A percentile compares a stretch with the other conserved stretches of the same genome.
These are phyloP conservation scores for Colletotrichum limetticola DNA, from an alignment of 2,329 filamentous ascomycete genomes.

Conservation along the genomic window DNA sequence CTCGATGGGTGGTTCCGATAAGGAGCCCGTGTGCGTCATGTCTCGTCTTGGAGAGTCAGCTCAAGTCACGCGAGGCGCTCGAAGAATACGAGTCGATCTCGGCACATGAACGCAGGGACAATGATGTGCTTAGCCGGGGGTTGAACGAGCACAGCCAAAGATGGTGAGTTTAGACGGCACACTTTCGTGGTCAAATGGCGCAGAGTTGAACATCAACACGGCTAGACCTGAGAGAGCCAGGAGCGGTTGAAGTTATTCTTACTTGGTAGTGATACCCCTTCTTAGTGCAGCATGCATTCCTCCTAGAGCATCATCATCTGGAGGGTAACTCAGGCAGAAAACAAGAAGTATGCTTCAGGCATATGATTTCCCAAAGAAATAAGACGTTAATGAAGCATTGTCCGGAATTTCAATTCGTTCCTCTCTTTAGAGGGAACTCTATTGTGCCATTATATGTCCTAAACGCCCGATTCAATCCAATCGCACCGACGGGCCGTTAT, in stretches of 20 bases:
- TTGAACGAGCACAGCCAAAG: not conserved
- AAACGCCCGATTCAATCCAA: not conserved
- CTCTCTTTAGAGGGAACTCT: not conserved
- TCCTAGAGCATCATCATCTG: conserved; percentile 8
- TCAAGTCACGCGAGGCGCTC: conserved; percentile 65
- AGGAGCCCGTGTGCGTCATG: conserved; percentile 84
- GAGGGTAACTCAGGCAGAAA: not conserved
- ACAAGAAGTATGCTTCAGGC: not conserved
- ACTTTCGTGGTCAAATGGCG: not conserved
- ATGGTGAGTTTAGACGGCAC: not conserved
- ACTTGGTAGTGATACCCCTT: conserved; percentile 30
- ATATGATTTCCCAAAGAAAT: not conserved
- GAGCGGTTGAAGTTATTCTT: not conserved
- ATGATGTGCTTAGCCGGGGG: not conserved
- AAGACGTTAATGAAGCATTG: not conserved
- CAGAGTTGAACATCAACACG: not conserved
- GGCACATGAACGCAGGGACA: not conserved
- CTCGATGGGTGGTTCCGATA: conserved; percentile 85
- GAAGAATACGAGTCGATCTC: conserved; percentile 53
- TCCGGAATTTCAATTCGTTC: not conserved
- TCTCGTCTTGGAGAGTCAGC: conserved; percentile 72
- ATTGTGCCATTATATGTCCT: not conserved
- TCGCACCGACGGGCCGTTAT: not conserved
- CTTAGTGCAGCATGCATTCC: not conserved
- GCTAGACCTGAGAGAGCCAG: not conserved